Conservation (phyloP, 352 stramenopile genomes). For the Pythium brassicae region DNA sequence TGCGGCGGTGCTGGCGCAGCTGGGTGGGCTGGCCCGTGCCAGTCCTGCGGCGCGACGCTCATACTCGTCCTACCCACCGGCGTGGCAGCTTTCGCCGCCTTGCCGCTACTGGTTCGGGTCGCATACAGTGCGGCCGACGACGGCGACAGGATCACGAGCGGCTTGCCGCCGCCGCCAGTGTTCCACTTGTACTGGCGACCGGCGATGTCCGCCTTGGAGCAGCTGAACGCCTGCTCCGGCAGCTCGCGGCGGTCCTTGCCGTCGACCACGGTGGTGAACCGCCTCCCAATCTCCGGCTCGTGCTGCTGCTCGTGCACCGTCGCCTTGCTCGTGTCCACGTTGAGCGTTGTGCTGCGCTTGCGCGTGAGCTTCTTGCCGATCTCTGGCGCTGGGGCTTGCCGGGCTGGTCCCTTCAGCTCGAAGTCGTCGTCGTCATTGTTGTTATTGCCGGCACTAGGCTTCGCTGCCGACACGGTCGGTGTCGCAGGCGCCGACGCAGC, state of each 20-base stretch:
- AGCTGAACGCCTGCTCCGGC: conserved; percentile 13
- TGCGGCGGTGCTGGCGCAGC: neutral
- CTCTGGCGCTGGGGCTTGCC: neutral
- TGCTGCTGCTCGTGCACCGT: conserved; percentile 2
- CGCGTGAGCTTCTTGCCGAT: conserved; percentile 2
- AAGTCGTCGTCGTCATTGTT: neutral
- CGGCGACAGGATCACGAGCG: conserved; percentile 11
- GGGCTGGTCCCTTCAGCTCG: neutral
- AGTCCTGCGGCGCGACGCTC: conserved; percentile 4
- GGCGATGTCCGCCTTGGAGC: conserved; percentile 13
- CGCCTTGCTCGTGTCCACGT: conserved; percentile 11
- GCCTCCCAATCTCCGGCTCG: conserved; percentile 1
- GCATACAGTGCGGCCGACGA: conserved; percentile 7
- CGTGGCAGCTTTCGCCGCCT: conserved; percentile 4
- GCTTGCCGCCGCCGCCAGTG: conserved; percentile 13
- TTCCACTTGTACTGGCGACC: conserved; percentile 10
- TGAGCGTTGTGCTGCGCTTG: conserved; percentile 15
- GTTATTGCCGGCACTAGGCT: neutral
- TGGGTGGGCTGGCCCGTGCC: conserved; percentile 1
- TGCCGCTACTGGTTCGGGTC: neutral
- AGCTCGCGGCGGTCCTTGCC: conserved; percentile 9
- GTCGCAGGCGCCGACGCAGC: neutral
- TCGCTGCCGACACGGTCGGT: neutral
- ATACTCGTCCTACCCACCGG: neutral
- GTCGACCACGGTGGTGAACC: conserved; percentile 13